Evolutionary conservation across 1,139 yeast genomes (phyloP), one percentile per base, ranked within the genome.

Genomic region (Taphrina pruni): DNA sequence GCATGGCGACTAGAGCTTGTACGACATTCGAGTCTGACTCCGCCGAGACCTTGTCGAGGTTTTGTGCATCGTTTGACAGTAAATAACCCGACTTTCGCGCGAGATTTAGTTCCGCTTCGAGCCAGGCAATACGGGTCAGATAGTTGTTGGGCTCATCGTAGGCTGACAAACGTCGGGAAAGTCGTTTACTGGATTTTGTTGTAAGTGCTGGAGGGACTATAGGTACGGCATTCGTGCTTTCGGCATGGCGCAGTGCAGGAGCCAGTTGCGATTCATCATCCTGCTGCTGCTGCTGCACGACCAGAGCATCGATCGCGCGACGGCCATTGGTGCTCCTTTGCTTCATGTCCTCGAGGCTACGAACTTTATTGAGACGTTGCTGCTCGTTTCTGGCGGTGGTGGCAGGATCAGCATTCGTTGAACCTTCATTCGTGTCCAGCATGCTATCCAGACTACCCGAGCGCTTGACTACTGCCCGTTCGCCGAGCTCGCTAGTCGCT

Each of bases 71-170:
- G n/a, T 61, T 39, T 6, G 60, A 51, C 17, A 65, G 50, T 35
- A 66, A 55, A 60, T 73, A 73, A 1, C 75, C 75, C 8, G 71
- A 68, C 41, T 72, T 69, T 7, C 75, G 72, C 9, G 75, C 75
- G 36, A 73, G 51, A 35, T 58, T 57, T 8, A 74, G 69, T 57
- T 74, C 75, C 8, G 73, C 67, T 52, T 73, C 72, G 38, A 71
- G 70, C 75, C 75, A 74, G 41, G 70, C 70, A 0, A 66, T 72
- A 64, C 39, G 70, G 38, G 9, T 64, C 51, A 8, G 70, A 26
- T 43, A 26, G 38, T n/a, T 21, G 48, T 11, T 17, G 17, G 43
- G 35, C 12, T 32, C 56, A 14, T 45, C 38, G 21, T 35, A 12
- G 36, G 32, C 20, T 12, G 61, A 57, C 32, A 32, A 46, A 4